These are phyloP conservation scores for Raphanus hybrid DNA, from an alignment of 441 rosid genomes.

Conservation along the genomic window DNA sequence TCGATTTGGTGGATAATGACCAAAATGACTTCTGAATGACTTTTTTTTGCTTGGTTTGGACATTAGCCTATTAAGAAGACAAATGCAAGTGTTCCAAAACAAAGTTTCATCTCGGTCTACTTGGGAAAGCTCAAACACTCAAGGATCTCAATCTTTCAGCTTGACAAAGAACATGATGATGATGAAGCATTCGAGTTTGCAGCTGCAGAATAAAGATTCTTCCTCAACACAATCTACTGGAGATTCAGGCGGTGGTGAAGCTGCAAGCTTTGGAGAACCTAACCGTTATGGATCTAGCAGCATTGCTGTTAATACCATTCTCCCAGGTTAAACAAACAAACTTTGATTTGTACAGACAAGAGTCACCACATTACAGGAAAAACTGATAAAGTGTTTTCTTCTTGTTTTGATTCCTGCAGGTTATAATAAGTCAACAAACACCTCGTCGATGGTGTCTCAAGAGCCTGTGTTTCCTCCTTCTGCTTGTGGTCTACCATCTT, in stretches of 20 bases:
- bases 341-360: background rate
- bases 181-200: constrained; percentile 38
- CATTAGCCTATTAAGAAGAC: constrained; percentile 32
- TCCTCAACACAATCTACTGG: constrained; percentile 68
- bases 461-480: constrained; percentile 53
- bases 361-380: background rate
- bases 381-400: background rate
- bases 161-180: constrained; percentile 51
- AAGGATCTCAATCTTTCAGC: constrained; percentile 44
- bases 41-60: constrained; percentile 27
- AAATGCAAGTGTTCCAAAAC: constrained; percentile 40
- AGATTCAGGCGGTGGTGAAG: constrained; percentile 60
- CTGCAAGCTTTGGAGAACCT: constrained; percentile 52
- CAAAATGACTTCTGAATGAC: constrained; percentile 17
- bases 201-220: constrained; percentile 62
- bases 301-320: constrained; percentile 31
- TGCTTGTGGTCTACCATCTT: constrained; percentile 39
- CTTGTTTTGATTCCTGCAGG: constrained; percentile 29
- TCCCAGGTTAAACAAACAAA: constrained; percentile 25
- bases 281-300: constrained; percentile 34
- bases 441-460: constrained; percentile 48
- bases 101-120: constrained; percentile 10
- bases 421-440: constrained; percentile 39
- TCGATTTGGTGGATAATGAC: background rate
- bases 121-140: constrained; percentile 19